Evolutionary conservation across 2,329 filamentous ascomycete genomes (phyloP).

Genomic region (Microdochium bolleyi): DNA sequence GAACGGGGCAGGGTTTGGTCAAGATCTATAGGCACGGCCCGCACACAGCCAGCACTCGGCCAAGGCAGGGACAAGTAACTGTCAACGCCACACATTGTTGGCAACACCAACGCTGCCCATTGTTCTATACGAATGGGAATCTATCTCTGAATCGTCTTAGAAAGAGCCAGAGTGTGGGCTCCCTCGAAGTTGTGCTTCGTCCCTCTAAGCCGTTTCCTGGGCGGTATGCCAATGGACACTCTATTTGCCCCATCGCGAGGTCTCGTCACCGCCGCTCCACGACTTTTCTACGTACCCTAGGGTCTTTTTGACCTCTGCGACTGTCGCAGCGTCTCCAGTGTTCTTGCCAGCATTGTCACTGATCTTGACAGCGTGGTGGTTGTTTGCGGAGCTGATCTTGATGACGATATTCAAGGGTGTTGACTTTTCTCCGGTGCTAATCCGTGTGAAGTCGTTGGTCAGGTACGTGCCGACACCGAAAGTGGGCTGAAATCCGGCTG

Average conservation of each 20-base stretch:
- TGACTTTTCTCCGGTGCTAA: slow-evolving; percentile 71
- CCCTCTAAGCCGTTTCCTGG: too few species aligned
- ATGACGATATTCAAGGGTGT: slow-evolving; percentile 95
- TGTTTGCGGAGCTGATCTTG: slow-evolving; percentile 81
- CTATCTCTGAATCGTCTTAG: too few species aligned
- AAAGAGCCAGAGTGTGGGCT: too few species aligned
- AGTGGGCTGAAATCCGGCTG: slow-evolving; percentile 71
- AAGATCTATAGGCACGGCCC: too few species aligned
- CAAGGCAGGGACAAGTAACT: too few species aligned
- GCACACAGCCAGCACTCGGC: too few species aligned
- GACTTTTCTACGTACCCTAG: slow-evolving; percentile 80
- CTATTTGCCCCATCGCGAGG: slow-evolving; percentile 66
- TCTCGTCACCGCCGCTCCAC: slow-evolving; percentile 81
- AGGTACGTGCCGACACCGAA: slow-evolving; percentile 96
- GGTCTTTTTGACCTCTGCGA: slow-evolving; percentile 74
- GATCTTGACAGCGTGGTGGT: slow-evolving; percentile 82
- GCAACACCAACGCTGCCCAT: too few species aligned
- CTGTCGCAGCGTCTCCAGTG: slow-evolving; percentile 73
- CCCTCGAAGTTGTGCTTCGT: too few species aligned
- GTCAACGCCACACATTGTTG: too few species aligned
- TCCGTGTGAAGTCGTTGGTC: slow-evolving; percentile 84
- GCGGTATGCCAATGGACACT: neutral
- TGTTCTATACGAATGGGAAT: too few species aligned
- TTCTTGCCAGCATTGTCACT: slow-evolving; percentile 91
- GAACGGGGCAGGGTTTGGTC: too few species aligned